A percentile compares a stretch with the other conserved stretches of the same genome.
Conservation (phyloP, 2,329 filamentous ascomycete genomes). For the Aspergillus niger region DNA sequence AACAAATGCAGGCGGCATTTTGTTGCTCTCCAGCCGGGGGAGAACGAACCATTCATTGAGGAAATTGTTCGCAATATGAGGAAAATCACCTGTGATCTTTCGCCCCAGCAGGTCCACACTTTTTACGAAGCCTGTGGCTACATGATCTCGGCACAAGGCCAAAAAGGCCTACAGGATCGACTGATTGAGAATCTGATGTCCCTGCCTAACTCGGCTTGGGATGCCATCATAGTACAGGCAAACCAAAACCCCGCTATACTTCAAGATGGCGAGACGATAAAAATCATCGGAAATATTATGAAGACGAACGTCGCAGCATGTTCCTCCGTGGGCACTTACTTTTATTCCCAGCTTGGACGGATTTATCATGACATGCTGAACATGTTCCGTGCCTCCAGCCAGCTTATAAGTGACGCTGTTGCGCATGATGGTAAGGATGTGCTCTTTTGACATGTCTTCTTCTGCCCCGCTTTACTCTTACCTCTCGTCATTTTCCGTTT, state of each 20-base stretch:
- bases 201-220: slow-evolving; percentile 91
- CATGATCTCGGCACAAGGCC: slow-evolving; percentile 97
- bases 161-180: slow-evolving; percentile 90
- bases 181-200: slow-evolving; percentile 90
- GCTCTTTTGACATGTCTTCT: background rate
- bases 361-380: slow-evolving; percentile 99
- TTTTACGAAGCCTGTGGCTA: slow-evolving; percentile 99
- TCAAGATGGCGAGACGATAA: slow-evolving; percentile 92
- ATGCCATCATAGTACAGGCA: slow-evolving; percentile 86
- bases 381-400: slow-evolving; percentile 98
- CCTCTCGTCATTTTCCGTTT: background rate
- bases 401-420: slow-evolving; percentile 91
- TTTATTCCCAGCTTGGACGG: slow-evolving; percentile 94
- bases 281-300: slow-evolving; percentile 99
- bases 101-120: slow-evolving; percentile 95
- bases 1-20: slow-evolving; percentile 98
- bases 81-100: slow-evolving; percentile 93
- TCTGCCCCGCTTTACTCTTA: background rate
- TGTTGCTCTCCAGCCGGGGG: slow-evolving; percentile 90
- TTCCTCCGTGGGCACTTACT: slow-evolving; percentile 93
- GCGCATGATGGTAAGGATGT: slow-evolving; percentile 69
- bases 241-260: slow-evolving; percentile 82
- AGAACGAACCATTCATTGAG: slow-evolving; percentile 95
- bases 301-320: slow-evolving; percentile 99
- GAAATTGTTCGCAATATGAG: slow-evolving; percentile 95